Percentiles rank a stretch among this genome's conserved stretches.
Evolutionary conservation across 2,329 filamentous ascomycete species (phyloP).

Genomic region (Chaetomium strumarium): DNA sequence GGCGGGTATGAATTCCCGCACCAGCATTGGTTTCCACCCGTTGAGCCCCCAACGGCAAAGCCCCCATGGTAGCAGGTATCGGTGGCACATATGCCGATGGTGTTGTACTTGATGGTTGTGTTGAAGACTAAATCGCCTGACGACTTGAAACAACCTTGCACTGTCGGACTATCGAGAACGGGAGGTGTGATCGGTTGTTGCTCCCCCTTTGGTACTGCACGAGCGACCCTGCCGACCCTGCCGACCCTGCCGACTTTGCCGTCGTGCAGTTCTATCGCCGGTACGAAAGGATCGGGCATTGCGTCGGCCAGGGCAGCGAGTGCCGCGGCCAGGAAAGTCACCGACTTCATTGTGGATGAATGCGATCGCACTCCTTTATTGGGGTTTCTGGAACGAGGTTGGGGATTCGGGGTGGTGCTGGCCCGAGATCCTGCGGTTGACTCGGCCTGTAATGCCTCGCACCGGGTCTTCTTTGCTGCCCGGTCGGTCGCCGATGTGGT

Average conservation of each 20-base stretch:
- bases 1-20: slow-evolving; percentile 68
- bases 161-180: slow-evolving; percentile 32
- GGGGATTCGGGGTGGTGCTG: too few relatives aligned
- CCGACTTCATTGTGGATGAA: slow-evolving; percentile 21
- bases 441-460: too few relatives aligned
- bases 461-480: slow-evolving; percentile 6
- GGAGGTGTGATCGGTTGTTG: slow-evolving; percentile 37
- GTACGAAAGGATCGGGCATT: slow-evolving; percentile 4
- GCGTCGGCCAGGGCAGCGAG: slow-evolving; percentile 15
- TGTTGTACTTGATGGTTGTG: slow-evolving; percentile 29
- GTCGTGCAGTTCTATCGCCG: too few relatives aligned
- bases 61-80: slow-evolving; percentile 37
- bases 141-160: slow-evolving; percentile 48
- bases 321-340: slow-evolving; percentile 12
- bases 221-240: not conserved
- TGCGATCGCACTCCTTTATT: too few relatives aligned
- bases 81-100: slow-evolving; percentile 39
- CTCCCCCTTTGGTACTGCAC: slow-evolving; percentile 14
- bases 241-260: not conserved
- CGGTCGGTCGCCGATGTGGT: not conserved
- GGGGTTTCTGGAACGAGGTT: too few relatives aligned
- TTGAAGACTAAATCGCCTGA: slow-evolving; percentile 34
- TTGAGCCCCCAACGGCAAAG: slow-evolving; percentile 56
- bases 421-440: too few relatives aligned
- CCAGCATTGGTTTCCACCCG: slow-evolving; percentile 58